These are phyloP conservation scores for Sordariomycetes sp. DNA, from an alignment of 2,329 filamentous ascomycete species.

Conservation along the genomic window DNA sequence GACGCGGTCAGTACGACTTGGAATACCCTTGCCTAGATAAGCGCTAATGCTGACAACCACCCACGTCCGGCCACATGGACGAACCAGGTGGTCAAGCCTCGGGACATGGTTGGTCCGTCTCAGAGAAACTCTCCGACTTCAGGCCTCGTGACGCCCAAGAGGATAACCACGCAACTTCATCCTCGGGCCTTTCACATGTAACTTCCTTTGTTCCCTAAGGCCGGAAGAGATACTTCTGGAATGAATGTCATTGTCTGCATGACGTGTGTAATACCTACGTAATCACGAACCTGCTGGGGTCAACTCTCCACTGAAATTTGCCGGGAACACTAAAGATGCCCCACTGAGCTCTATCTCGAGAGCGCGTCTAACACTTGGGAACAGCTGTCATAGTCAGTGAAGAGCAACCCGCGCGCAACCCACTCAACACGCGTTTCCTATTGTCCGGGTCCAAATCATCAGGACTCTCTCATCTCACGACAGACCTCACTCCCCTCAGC, in stretches of 20 bases:
- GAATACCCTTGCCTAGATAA: background rate
- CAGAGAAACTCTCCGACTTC: background rate
- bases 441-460: background rate
- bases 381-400: background rate
- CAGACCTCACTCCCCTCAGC: background rate
- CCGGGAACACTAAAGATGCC: no score
- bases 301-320: no score
- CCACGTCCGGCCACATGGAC: background rate
- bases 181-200: no score
- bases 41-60: background rate
- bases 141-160: background rate
- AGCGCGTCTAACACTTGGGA: background rate
- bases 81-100: background rate
- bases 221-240: no score
- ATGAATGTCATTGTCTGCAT: no score
- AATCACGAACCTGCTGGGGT: no score
- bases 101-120: background rate
- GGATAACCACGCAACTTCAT: no score
- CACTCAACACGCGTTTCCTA: background rate
- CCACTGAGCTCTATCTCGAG: no score
- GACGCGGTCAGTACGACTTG: background rate
- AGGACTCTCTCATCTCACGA: background rate
- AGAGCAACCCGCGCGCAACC: background rate
- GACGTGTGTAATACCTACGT: no score
- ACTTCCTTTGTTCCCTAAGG: no score